phyloP scores from a whole-genome alignment of 768 basidiomycete genomes.

The Termitomyces heimii region DNA sequence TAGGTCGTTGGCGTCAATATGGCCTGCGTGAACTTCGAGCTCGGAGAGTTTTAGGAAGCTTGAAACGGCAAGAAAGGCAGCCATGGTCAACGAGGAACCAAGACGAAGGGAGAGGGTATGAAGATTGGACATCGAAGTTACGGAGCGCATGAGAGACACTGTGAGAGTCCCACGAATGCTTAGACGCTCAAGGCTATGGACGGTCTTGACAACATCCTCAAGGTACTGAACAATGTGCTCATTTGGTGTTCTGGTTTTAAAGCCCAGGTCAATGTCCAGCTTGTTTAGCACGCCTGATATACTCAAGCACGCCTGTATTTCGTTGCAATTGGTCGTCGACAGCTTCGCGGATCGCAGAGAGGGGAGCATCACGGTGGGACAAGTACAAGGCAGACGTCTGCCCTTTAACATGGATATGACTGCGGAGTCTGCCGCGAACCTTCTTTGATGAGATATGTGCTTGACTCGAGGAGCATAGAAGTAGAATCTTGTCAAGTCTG shows the following conservation, averaged over 20 bases:
- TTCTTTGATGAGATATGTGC: slow-evolving; percentile 26
- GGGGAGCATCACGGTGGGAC: slow-evolving; percentile 15
- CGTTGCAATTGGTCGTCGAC: slow-evolving; percentile 18
- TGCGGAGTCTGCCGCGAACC: slow-evolving; percentile 17
- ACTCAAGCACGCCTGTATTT: slow-evolving; percentile 23
- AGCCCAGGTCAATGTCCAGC: slow-evolving; percentile 36
- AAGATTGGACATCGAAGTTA: slow-evolving; percentile 27
- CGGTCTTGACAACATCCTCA: slow-evolving; percentile 21
- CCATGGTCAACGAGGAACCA: slow-evolving; percentile 28
- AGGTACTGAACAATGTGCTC: slow-evolving; percentile 20
- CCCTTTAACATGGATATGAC: slow-evolving; percentile 16
- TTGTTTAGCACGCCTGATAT: slow-evolving; percentile 26
- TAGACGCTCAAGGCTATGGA: slow-evolving; percentile 26
- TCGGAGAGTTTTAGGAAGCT: slow-evolving; percentile 30
- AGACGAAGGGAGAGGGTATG: slow-evolving; percentile 32
- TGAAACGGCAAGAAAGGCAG: slow-evolving; percentile 30
- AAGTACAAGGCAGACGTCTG: neutral
- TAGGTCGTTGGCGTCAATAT: slow-evolving; percentile 24
- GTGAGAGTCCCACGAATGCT: slow-evolving; percentile 32
- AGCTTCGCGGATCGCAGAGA: slow-evolving; percentile 24
- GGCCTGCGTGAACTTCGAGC: slow-evolving; percentile 38
- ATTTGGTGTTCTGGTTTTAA: slow-evolving; percentile 20
- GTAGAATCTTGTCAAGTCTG: slow-evolving; percentile 22
- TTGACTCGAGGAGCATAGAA: slow-evolving; percentile 31
- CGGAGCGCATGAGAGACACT: slow-evolving; percentile 21